These are phyloP conservation scores for Xylaria hypoxylon DNA, from an alignment of 2,329 filamentous ascomycete species.

Conservation along the genomic window DNA sequence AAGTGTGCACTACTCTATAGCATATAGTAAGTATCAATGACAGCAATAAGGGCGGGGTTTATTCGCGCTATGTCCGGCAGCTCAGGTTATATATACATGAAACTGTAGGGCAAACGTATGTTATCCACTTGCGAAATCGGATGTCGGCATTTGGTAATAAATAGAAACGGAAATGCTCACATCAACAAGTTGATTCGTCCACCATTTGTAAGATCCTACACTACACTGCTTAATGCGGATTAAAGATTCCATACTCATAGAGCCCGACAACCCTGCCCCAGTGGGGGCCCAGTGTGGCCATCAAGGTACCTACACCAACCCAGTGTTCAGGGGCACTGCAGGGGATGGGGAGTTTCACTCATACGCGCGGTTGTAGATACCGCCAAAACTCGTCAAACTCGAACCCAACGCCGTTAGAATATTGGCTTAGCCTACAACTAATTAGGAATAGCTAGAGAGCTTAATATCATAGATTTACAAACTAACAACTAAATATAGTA, in stretches of 20 bases:
- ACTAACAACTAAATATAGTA: no score
- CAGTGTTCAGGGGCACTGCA: background rate
- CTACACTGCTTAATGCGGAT: no score
- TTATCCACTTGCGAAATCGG: background rate
- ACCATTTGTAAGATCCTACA: no score
- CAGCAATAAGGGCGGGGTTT: background rate
- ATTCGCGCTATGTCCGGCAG: background rate
- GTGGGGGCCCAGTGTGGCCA: no score
- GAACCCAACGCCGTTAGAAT: no score
- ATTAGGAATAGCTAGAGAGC: no score
- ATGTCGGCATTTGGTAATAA: background rate
- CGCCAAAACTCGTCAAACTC: no score
- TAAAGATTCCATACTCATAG: no score
- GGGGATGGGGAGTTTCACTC: background rate
- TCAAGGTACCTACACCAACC: background rate
- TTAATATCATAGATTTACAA: no score
- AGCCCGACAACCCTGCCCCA: conserved; percentile 6
- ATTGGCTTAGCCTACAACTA: no score
- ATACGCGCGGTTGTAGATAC: no score
- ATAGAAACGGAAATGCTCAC: background rate
- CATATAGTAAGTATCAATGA: background rate
- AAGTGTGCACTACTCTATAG: no score
- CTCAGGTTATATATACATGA: background rate
- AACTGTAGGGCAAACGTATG: background rate
- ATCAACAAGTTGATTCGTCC: background rate